Conservation (phyloP, 108 stramenopile species). For the Nannochloropsis gaditana region DNA sequence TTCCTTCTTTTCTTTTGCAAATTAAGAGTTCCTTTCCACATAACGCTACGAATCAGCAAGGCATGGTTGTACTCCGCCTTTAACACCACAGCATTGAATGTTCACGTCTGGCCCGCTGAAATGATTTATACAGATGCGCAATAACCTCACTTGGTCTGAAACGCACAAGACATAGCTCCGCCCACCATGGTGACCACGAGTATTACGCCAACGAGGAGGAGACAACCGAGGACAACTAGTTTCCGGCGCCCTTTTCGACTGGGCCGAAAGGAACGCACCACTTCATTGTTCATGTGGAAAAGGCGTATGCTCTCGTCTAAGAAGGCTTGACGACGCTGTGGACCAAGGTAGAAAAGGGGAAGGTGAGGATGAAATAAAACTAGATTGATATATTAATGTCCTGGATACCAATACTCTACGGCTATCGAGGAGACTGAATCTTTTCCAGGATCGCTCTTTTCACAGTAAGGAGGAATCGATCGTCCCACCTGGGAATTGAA, state of each 20-base stretch:
- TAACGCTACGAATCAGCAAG: no score
- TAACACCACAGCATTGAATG: no score
- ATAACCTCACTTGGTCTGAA: no score
- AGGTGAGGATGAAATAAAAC: background rate
- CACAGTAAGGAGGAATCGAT: background rate
- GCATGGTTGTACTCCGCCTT: no score
- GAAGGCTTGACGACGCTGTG: background rate
- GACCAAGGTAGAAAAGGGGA: background rate
- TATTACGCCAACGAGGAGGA: background rate
- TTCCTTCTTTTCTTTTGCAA: no score
- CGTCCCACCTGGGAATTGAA: background rate
- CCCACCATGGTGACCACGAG: no score
- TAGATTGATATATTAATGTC: background rate
- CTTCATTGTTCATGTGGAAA: conserved; percentile 15
- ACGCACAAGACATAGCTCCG: no score
- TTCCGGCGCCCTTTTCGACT: background rate
- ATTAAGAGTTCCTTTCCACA: no score
- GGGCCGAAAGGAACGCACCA: background rate
- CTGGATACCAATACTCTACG: background rate
- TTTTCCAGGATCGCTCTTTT: background rate
- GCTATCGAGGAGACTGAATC: no score
- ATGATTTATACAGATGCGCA: no score
- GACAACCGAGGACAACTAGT: background rate
- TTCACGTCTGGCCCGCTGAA: no score
- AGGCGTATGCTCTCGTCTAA: conserved; percentile 17